Base-by-base conservation (phyloP, 106 monocot species). In the Platanthera zijinensis region DNA sequence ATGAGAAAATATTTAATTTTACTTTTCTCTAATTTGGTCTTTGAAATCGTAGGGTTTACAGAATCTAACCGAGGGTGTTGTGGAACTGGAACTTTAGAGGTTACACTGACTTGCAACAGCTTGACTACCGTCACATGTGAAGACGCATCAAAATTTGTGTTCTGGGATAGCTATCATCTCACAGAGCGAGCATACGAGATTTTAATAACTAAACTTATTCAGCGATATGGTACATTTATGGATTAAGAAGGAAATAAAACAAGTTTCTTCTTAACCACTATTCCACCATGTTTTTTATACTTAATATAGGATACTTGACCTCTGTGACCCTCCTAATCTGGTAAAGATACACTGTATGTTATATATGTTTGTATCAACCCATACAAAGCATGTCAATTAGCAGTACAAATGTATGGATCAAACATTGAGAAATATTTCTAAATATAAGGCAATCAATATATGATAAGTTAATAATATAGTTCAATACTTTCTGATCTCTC, bases 151-250 rank as follows among this genome's bases (percentile, higher is more conserved):
- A 82, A 85, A 48, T 85, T 61, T 70, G 70, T 85, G 17, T 85
- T 85, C 17, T 85, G 81, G 85, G 85, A 82, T 59, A 81, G 78
- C 76, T 85, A 78, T 49, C 84, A 84, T 66, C 85, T 81, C 45
- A 85, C 85, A 56, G 81, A 85, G 81, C 80, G 67, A 78, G 67
- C 74, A 0, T 81, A 85, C 10, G 18, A 71, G n/a, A 81, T 81
- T 74, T 64, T 81, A n/a, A 81, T 85, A 49, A 39, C 50, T 13
- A 30, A 76, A 49, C 7, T 84, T 70, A 15, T 49, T 45, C 74
- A 85, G 57, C 19, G 48, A 59, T 85, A 81, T 70, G 57, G 80
- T 8, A 7, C 72, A 69, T 69, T 30, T 10, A 14, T 69, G 17
- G 47, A 69, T 47, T 69, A 69, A 69, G 6, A 69, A 47, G 64